Base-by-base conservation (phyloP, 371 early-diverging fungal genomes). In the Blyttiomyces sp. region DNA sequence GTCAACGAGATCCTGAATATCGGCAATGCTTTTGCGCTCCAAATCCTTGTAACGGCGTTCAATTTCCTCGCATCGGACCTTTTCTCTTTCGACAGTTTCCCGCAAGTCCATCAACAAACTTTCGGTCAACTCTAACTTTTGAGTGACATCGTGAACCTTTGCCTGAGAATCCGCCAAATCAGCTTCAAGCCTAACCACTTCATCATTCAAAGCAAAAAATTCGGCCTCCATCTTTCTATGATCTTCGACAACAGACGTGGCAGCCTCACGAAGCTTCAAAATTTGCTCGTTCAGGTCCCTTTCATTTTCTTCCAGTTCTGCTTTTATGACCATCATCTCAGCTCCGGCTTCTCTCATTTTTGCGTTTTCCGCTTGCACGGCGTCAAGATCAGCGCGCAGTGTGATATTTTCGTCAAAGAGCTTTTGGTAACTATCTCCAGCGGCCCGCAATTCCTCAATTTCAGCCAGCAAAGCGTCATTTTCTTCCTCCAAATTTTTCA, bases 1-100 rank as follows among this genome's bases (percentile, higher is more conserved):
- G 43, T 73, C 74, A 9, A 73, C 68, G 2, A 70, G 59, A 31
- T 64, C 64, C 9, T 50, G 36, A 4, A 54, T 31, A 32, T 72
- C 72, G n/a, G 49, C 59, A 17, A 30, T 35, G 3, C 59, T 31
- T 30, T 61, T 51, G 9, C 7, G 6, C 43, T 66, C 60, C 26
- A 64, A 21, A 23, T 61, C 61, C 4, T 35, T 36, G 33, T 30
- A 42, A 31, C 39, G 24, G 30, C 51, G 6, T 32, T 69, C 53
- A 30, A 59, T 36, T 11, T 50, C 30, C 19, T 26, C 19, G 9
- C 56, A 46, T 6, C 44, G 60, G 17, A 45, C 54, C 11, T 21
- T 31, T 21, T 43, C 56, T 39, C 56, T 4, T 6, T 61, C 61
- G 4, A 61, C 4, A 43, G 48, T 57, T 1, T 11, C 13, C 7